phyloP scores from a whole-genome alignment of 352 stramenopile species.

The Pythium insidiosum region DNA sequence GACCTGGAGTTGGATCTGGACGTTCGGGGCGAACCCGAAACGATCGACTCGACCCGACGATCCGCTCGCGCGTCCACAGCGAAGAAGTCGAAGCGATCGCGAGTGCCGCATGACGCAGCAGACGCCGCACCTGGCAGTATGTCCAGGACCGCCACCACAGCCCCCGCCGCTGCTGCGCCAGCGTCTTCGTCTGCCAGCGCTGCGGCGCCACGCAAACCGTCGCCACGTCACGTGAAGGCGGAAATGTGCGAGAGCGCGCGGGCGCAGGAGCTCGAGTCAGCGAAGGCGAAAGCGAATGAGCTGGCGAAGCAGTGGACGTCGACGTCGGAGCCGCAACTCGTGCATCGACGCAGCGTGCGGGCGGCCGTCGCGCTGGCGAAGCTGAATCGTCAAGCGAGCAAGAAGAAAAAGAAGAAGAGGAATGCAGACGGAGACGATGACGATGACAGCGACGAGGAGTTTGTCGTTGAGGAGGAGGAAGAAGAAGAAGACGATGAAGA shows the following conservation, averaged over 20 bases:
- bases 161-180: no score
- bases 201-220: background rate
- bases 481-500: conserved; percentile 13
- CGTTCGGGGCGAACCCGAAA: conserved; percentile 14
- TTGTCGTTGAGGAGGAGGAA: conserved; percentile 10
- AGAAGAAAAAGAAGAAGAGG: conserved; percentile 1
- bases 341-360: no score
- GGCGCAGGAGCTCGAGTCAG: background rate
- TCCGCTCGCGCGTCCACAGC: no score
- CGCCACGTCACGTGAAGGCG: background rate
- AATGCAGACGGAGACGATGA: conserved; percentile 21
- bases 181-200: no score
- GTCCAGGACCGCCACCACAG: no score
- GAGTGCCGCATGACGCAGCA: no score
- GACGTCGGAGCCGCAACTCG: background rate
- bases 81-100: no score
- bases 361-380: no score
- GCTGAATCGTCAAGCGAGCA: background rate
- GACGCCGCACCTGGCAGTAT: no score
- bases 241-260: background rate
- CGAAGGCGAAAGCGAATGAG: conserved; percentile 9
- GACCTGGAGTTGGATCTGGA: conserved; percentile 58
- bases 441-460: conserved; percentile 7
- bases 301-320: conserved; percentile 3
- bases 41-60: no score